phyloP scores from a whole-genome alignment of 108 stramenopile species.

The Pseudonitzschia pungens region DNA sequence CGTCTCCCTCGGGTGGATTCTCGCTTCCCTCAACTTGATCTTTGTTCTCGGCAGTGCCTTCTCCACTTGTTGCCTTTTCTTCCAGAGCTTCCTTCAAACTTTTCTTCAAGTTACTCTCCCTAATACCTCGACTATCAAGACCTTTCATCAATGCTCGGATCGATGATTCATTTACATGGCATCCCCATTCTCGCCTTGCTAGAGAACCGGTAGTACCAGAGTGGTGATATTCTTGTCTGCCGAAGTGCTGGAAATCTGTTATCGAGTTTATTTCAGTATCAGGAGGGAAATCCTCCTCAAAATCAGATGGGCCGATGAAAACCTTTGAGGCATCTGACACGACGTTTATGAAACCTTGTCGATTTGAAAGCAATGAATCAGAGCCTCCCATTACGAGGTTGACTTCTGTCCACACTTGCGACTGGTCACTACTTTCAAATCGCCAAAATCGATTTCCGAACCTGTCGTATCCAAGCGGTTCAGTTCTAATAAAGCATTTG shows the following conservation, averaged over 20 bases:
- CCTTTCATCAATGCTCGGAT: constrained; percentile 68
- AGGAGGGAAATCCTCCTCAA: constrained; percentile 63
- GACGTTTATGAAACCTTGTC: constrained; percentile 43
- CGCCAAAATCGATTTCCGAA: constrained; percentile 71
- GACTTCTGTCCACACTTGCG: constrained; percentile 79
- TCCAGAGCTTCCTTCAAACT: constrained; percentile 77
- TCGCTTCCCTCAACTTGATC: constrained; percentile 7
- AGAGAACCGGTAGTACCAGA: constrained; percentile 52
- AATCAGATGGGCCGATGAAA: constrained; percentile 57
- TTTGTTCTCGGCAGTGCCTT: constrained; percentile 17
- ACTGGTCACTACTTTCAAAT: constrained; percentile 71
- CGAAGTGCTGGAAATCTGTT: constrained; percentile 51
- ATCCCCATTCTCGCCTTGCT: constrained; percentile 70
- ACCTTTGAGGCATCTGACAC: constrained; percentile 31
- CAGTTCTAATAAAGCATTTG: constrained; percentile 82
- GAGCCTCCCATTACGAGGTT: constrained; percentile 29
- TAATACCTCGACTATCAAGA: constrained; percentile 60
- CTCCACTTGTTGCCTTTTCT: constrained; percentile 36
- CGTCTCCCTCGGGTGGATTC: constrained; percentile 19
- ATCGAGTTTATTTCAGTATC: constrained; percentile 35
- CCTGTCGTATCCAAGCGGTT: constrained; percentile 71
- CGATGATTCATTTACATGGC: constrained; percentile 73
- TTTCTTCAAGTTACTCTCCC: constrained; percentile 67
- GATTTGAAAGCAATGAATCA: constrained; percentile 5
- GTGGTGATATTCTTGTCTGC: constrained; percentile 73